Conservation (phyloP, 345 rosid species). For the Lepidium sativum region DNA sequence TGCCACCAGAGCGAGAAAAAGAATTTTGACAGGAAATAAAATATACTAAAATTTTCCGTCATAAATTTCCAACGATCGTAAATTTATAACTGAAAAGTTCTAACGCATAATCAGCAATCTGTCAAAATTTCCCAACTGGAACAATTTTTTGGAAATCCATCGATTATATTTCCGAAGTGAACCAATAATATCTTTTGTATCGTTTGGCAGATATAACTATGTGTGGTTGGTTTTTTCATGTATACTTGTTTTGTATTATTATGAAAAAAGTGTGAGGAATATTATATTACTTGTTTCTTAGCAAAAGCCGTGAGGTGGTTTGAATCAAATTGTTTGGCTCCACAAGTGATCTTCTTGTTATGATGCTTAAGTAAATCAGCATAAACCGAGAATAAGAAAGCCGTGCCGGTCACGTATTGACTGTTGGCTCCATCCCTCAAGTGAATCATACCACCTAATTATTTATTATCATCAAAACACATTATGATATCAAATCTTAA, state of each 20-base stretch:
- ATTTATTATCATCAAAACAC: not conserved
- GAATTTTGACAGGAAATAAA: too few species aligned
- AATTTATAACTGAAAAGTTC: too few species aligned
- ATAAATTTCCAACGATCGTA: too few species aligned
- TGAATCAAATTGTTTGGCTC: conserved; percentile 39
- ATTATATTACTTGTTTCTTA: conserved; percentile 46
- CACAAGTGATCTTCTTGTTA: conserved; percentile 50
- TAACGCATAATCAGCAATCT: too few species aligned
- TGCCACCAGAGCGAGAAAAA: too few species aligned
- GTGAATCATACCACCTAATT: conserved; percentile 63
- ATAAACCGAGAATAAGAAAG: conserved; percentile 47
- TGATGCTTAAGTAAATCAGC: conserved; percentile 36
- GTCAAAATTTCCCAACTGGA: too few species aligned
- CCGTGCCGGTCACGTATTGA: conserved; percentile 66
- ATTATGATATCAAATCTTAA: not conserved
- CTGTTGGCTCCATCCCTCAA: conserved; percentile 83
- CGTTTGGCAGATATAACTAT: not conserved
- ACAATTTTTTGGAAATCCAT: too few species aligned
- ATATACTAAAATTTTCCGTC: too few species aligned
- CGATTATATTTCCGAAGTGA: too few species aligned
- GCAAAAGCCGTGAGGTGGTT: conserved; percentile 49
- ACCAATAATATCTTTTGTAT: too few species aligned
- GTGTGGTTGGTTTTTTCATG: not conserved
- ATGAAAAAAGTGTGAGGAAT: not conserved
- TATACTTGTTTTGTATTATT: not conserved